These are phyloP conservation scores for Tagetes erecta DNA, from an alignment of 129 eudicot species.

Conservation along the genomic window DNA sequence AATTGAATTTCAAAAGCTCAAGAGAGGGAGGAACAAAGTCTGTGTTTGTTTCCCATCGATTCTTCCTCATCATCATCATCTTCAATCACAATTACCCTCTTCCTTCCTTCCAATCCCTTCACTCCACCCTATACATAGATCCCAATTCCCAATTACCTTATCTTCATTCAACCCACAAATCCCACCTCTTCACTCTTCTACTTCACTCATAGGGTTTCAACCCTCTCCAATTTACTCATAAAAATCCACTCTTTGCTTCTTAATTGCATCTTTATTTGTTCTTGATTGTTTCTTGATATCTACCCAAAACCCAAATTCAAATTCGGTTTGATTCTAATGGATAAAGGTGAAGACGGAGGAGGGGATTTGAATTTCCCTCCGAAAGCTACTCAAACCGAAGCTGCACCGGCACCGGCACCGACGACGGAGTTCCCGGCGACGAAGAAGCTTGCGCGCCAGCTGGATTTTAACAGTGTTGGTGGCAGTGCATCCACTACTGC, in stretches of 20 bases:
- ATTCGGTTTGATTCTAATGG: conserved; percentile 44
- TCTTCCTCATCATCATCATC: conserved; percentile 10
- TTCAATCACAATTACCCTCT: conserved; percentile 9
- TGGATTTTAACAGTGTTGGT: conserved; percentile 61
- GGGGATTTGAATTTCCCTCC: conserved; percentile 67
- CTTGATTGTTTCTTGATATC: neutral
- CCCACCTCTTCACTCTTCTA: no score
- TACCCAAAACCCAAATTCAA: neutral
- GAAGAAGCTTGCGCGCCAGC: conserved; percentile 84
- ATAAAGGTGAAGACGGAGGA: conserved; percentile 51
- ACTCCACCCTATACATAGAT: conserved; percentile 21
- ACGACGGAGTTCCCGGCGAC: conserved; percentile 55
- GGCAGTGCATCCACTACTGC: conserved; percentile 33
- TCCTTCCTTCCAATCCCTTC: conserved; percentile 12
- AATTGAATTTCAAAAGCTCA: conserved; percentile 79
- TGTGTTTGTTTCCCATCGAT: conserved; percentile 36
- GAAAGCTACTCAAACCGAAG: conserved; percentile 51
- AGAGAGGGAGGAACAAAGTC: conserved; percentile 70
- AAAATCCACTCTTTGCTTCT: no score
- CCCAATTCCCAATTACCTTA: neutral
- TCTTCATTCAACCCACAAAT: conserved; percentile 7
- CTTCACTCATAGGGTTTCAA: no score
- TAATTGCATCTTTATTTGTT: no score
- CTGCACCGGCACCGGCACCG: conserved; percentile 32
- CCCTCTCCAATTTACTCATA: no score